phyloP scores from a whole-genome alignment of 106 monocot genomes.

The Alisma plantagoaquatica region DNA sequence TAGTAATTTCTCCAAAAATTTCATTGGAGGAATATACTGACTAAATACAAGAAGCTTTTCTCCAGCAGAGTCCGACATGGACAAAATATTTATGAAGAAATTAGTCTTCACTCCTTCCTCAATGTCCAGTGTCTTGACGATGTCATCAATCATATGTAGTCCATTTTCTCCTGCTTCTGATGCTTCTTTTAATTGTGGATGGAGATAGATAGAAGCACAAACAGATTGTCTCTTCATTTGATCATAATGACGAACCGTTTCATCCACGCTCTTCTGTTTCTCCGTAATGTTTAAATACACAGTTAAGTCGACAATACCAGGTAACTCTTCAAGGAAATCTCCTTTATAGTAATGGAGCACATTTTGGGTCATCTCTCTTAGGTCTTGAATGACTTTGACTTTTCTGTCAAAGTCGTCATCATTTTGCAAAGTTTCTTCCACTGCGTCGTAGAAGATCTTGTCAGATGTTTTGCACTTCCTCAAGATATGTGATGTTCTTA shows the following conservation, averaged over 20 bases:
- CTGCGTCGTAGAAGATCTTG: slow-evolving; percentile 42
- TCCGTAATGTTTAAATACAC: slow-evolving; percentile 37
- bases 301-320: slow-evolving; percentile 56
- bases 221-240: slow-evolving; percentile 54
- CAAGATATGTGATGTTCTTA: slow-evolving; percentile 28
- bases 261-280: slow-evolving; percentile 30
- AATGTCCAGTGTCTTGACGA: slow-evolving; percentile 3
- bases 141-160: slow-evolving; percentile 3
- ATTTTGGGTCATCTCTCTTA: slow-evolving; percentile 46
- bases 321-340: slow-evolving; percentile 67
- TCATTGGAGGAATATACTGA: slow-evolving; percentile 74
- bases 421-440: slow-evolving; percentile 55
- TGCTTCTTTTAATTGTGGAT: slow-evolving; percentile 46
- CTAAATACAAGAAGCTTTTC: slow-evolving; percentile 74
- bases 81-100: slow-evolving; percentile 49
- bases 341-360: slow-evolving; percentile 78
- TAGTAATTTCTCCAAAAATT: slow-evolving; percentile 61
- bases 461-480: slow-evolving; percentile 2
- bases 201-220: slow-evolving; percentile 47
- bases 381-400: slow-evolving; percentile 47
- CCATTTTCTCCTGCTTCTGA: slow-evolving; percentile 32
- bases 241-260: slow-evolving; percentile 30
- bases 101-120: slow-evolving; percentile 72
- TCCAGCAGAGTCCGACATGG: slow-evolving; percentile 39
- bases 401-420: slow-evolving; percentile 7